Evolutionary conservation across 1,139 yeast species (phyloP).

Genomic region (Nakaseomyces nivariensis): DNA sequence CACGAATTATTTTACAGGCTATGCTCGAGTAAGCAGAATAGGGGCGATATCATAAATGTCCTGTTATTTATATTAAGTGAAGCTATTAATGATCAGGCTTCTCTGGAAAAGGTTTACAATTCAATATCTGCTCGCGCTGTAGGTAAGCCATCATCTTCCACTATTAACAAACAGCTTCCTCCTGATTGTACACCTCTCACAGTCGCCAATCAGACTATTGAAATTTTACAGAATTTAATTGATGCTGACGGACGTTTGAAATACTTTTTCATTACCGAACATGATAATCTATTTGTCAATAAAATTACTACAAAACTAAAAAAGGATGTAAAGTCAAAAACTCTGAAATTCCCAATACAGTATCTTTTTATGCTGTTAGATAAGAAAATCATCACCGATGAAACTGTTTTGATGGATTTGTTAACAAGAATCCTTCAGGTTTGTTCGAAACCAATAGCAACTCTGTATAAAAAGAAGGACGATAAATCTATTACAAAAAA

Average conservation of each 20-base stretch:
- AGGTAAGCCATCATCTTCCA: slow-evolving; percentile 15
- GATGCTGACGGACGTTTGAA: slow-evolving; percentile 63
- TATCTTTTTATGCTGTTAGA: slow-evolving; percentile 54
- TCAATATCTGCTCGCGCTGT: slow-evolving; percentile 39
- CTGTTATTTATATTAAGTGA: slow-evolving; percentile 65
- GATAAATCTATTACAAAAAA: slow-evolving; percentile 19
- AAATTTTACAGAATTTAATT: slow-evolving; percentile 61
- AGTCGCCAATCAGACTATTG: slow-evolving; percentile 71
- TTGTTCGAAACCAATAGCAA: slow-evolving; percentile 62
- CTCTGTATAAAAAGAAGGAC: slow-evolving; percentile 33
- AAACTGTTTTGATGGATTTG: slow-evolving; percentile 65
- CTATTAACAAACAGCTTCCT: slow-evolving; percentile 36
- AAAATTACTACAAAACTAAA: slow-evolving; percentile 29
- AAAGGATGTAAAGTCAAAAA: slow-evolving; percentile 35
- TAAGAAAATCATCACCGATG: slow-evolving; percentile 54
- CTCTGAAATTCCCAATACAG: slow-evolving; percentile 62
- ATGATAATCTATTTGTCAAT: slow-evolving; percentile 51
- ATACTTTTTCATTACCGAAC: slow-evolving; percentile 72
- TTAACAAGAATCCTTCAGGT: slow-evolving; percentile 67
- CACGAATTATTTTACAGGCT: slow-evolving; percentile 59
- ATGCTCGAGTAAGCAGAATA: slow-evolving; percentile 68
- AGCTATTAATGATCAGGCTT: slow-evolving; percentile 51
- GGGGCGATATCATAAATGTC: slow-evolving; percentile 67
- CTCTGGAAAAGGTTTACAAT: slow-evolving; percentile 57
- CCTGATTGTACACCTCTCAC: slow-evolving; percentile 56